Base-by-base conservation (phyloP, 495 filamentous ascomycete species). In the Penicillium alfredii region DNA sequence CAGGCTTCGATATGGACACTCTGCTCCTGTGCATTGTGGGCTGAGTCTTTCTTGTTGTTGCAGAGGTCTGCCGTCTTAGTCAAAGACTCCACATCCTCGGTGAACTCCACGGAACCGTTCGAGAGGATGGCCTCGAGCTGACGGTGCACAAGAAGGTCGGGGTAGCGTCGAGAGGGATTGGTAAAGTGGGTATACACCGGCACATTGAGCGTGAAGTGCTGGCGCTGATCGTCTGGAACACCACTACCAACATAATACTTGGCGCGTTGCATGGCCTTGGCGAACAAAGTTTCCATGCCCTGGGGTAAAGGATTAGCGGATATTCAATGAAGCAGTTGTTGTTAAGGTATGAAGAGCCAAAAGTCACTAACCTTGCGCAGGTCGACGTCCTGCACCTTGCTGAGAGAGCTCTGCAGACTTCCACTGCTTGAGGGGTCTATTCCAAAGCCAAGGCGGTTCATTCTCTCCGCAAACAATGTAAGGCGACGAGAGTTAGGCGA, bases 21-120 rank as follows among this genome's bases (percentile, higher is more conserved):
- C 66, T 98, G 92, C 59, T 98, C 92, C 54, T 97, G 92, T 7
- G 92, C 92, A 51, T 86, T 89, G 63, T 93, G 90, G 0, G 93
- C 90, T 4, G 92, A 97, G 53, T 98, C 92, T 60, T 98, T 98
- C 79, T 97, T 98, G 53, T 83, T 94, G 64, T 97, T 98, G 74
- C 88, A 94, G 41, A 85, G 80, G 58, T 98, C 92, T 12, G 89
- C 86, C 31, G 84, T 94, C 76, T 98, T 98, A 49, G 74, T 80
- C 18, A 98, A 66, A 29, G 75, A 80, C 49, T 98, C 92, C 30
- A 86, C 57, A 49, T 98, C 92, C 40, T 98, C 92, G 6, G 67
- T 77, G 60, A 94, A 96, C 45, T 95, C 90, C 35, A 84, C 72
- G 21, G 81, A 68, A 24, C 84, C 85, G 30, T 86, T 78, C 4